Base-by-base conservation (phyloP, 441 rosid species). In the Hypseocharis bilobata region DNA sequence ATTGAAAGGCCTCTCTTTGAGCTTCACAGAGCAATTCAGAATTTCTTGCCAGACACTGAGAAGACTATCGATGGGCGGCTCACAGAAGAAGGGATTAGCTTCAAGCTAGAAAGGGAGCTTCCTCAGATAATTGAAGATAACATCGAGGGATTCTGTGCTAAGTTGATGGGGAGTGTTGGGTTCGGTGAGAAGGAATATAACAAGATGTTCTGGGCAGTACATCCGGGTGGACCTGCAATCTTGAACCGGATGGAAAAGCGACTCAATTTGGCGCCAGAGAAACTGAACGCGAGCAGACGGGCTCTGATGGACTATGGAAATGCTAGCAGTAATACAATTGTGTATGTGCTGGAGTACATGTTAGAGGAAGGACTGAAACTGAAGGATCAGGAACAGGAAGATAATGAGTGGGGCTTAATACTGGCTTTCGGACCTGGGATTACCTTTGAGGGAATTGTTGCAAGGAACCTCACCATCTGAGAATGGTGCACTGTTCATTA, bases 171-270 rank as follows among this genome's bases (percentile, higher is more conserved):
- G 38, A 72, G 71, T 60, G 75, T 73, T 0, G 87, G 84, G 19
- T 30, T 83, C 6, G 64, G 77, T 14, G 59, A 76, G 7, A 69
- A 80, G 32, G 89, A 86, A 49, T 93, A 87, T 45, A 86, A 86
- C 78, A 77, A 81, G 63, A 57, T 93, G 74, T 93, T 91, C 68
- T 93, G 99, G 99, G 97, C 95, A 4, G 96, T 93, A 70, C 97
- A 93, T 79, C 98, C 97, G 0, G 98, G 98, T 0, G 99, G 97
- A 10, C 99, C 99, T 2, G 99, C 96, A 38, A 93, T 93, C 65
- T 66, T 93, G 76, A 86, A 91, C 74, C 70, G 90, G 62, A 72
- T 87, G 42, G 97, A 93, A 32, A 93, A 86, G 79, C 74, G 93
- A 59, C 83, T 93, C 0, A 77, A 85, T 29, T 74, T 88, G 78